These are phyloP conservation scores for Trypanosoma avium DNA, from an alignment of 208 protist species.

Conservation along the genomic window DNA sequence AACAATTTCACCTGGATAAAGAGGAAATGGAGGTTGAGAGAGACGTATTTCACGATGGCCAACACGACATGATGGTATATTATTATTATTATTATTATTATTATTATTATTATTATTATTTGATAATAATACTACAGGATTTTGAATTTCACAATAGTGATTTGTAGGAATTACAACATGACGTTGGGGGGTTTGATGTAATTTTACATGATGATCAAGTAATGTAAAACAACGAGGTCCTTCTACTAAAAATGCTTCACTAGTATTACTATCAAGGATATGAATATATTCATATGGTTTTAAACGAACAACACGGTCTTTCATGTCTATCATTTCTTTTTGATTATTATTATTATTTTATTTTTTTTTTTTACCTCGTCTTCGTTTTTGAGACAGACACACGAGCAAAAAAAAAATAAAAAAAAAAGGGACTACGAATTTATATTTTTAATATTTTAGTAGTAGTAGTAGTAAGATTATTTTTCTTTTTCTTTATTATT, in stretches of 20 bases:
- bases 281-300: constrained; percentile 81
- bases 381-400: constrained; percentile 15
- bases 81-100: too few species aligned
- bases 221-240: constrained; percentile 88
- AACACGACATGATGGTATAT: constrained; percentile 23
- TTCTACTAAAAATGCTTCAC: constrained; percentile 70
- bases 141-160: constrained; percentile 87
- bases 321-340: too few species aligned
- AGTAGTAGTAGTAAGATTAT: neutral
- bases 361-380: constrained; percentile 15
- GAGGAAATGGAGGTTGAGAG: constrained; percentile 81
- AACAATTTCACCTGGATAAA: constrained; percentile 84
- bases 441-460: too few species aligned
- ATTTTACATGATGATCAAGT: constrained; percentile 57
- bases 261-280: constrained; percentile 83
- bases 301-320: constrained; percentile 48
- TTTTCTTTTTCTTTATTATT: too few species aligned
- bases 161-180: constrained; percentile 80
- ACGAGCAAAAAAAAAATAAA: neutral
- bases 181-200: constrained; percentile 36
- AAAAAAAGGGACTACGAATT: constrained; percentile 3
- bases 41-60: constrained; percentile 87
- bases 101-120: too few species aligned
- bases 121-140: constrained; percentile 62
- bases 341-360: constrained; percentile 7